Evolutionary conservation across 2,329 filamentous ascomycete genomes (phyloP), one percentile per base, ranked within the genome.

Genomic region (Pseudogymnoascus sp.): DNA sequence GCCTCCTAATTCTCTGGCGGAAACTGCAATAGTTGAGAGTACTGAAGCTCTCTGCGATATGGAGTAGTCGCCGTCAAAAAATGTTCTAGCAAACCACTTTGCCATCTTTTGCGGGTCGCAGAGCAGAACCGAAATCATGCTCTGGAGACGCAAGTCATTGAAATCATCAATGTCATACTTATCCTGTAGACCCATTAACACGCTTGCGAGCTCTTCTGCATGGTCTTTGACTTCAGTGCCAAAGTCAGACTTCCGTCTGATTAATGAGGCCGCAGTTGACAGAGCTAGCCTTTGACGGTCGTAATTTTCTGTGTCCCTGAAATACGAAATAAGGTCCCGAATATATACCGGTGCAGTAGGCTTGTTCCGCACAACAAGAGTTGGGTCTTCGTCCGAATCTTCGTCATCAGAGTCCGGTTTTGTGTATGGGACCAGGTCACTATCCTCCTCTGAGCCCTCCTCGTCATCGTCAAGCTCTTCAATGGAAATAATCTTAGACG

Each of bases 341-440:
- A 97, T 88, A 70, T 97, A 97, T 0, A 99, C 92, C 1, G 94
- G 94, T 0, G 91, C 84, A 63, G 84, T 89, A 21, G 88, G 84
- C 68, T 94, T 97, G 74, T 94, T 87, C 12, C 92, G 84, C 63
- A 89, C 87, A 58, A 97, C 82, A 15, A 96, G 78, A 0, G 92
- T 96, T 4, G 94, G 88, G 68, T 99, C 95, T 38, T 97, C 92
- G 63, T 97, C 92, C 0, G 91, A 93, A 71, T 99, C 94, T 71
- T 95, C 91, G 0, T 86, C 83, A 67, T 99, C 94, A 1, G 90
- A 92, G 69, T 91, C 90, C 0, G 91, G 91, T 72, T 96, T 97
- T 12, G 84, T 83, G 68, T 97, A 96, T 0, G 90, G 84, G 2
- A 85, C 78, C 1, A 97, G 78, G 10, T 78, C 77, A 59, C 71